Base-by-base conservation (phyloP, 768 basidiomycete species). In the Crucibulum laeve region DNA sequence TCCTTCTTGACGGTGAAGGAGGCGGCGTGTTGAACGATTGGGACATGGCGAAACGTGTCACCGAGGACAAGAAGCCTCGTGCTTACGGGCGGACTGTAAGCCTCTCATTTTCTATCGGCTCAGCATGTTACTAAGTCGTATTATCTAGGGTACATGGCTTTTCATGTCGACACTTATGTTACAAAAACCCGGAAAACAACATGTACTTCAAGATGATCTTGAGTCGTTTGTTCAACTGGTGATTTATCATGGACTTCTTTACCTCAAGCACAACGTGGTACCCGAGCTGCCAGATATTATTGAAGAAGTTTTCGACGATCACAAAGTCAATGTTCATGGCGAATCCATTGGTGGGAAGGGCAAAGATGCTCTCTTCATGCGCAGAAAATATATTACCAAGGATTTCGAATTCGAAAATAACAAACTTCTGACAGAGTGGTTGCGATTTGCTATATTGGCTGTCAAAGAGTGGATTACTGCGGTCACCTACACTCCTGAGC, bases 81-180 rank as follows among this genome's bases (percentile, higher is more conserved):
- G 18, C 35, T 10, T 17, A 36, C 18, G 35, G 10, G 8, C 8
- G 35, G 35, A 36, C 35, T 19, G n/a, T 30, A 30, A 7, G 28
- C 28, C 7, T 30, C n/a, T n/a, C 28, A 7, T 7, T n/a, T 30
- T 7, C 28, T 30, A 30, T 30, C 8, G n/a, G 7, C 28, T n/a
- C 28, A 7, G 28, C 7, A 30, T 30, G 8, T 7, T 7, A 30
- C 28, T 30, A n/a, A 30, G 7, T 7, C 7, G 3, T 24, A 8
- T 30, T 28, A 25, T 25, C 8, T 28, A 64, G 62, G 63, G 65
- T 0, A 64, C 62, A 11, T 64, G 62, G 63, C 54, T 55, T 24
- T 64, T 62, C 39, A 60, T 63, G 50, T 61, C 63, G 1, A 37
- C 45, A 0, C 39, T 34, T 5, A 40, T 66, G 4, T 51, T 63